These are phyloP conservation scores for Candida gorgasii DNA, from an alignment of 805 yeast species.

Conservation along the genomic window DNA sequence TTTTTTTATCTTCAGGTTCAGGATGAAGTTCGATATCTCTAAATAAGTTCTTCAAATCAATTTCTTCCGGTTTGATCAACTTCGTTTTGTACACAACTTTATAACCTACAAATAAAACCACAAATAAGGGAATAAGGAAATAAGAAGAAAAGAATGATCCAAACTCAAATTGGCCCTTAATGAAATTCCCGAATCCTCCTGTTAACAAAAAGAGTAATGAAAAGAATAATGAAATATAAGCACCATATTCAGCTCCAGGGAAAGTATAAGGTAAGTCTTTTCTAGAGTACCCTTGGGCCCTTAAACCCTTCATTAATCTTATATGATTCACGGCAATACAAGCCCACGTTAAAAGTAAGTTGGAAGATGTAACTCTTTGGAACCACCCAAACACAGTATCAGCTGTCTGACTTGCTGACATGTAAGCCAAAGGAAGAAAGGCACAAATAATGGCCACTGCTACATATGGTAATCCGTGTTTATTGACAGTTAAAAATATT, in stretches of 20 bases:
- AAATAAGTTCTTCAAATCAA: conserved; percentile 27
- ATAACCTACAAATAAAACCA: conserved; percentile 58
- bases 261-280: conserved; percentile 26
- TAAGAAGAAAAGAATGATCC: conserved; percentile 71
- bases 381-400: conserved; percentile 71
- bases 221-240: conserved; percentile 33
- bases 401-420: conserved; percentile 51
- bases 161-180: conserved; percentile 49
- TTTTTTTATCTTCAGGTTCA: conserved; percentile 20
- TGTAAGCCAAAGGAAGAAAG: conserved; percentile 34
- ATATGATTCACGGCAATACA: conserved; percentile 59
- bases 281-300: conserved; percentile 20
- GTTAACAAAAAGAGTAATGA: conserved; percentile 49
- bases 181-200: conserved; percentile 70
- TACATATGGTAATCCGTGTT: conserved; percentile 34
- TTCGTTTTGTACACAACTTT: conserved; percentile 36
- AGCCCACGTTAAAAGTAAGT: conserved; percentile 62
- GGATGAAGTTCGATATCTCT: conserved; percentile 27
- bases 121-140: conserved; percentile 59
- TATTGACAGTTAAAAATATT: conserved; percentile 30
- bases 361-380: conserved; percentile 67
- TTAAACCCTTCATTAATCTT: conserved; percentile 48
- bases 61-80: conserved; percentile 36
- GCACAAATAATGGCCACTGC: conserved; percentile 22
- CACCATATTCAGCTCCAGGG: conserved; percentile 29